Evolutionary conservation across 2,329 filamentous ascomycete species (phyloP).

Genomic region (Colletotrichum coccodes): DNA sequence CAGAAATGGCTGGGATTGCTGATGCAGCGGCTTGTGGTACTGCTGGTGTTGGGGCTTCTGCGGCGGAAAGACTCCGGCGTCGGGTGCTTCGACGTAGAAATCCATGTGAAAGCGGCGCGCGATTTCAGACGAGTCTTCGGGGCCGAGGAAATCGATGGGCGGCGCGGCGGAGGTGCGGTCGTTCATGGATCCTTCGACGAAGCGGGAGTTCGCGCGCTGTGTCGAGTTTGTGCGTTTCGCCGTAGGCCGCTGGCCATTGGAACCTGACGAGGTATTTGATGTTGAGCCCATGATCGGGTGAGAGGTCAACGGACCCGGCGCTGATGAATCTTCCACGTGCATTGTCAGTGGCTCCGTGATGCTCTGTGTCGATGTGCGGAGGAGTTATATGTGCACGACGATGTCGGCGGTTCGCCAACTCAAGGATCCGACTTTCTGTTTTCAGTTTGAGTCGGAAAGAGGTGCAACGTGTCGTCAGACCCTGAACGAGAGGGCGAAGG

Average conservation of each 20-base stretch:
- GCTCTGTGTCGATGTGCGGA: not conserved
- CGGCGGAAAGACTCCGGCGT: conserved; percentile 30
- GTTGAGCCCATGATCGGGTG: conserved; percentile 26
- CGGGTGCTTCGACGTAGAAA: conserved; percentile 34
- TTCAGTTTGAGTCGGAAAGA: not conserved
- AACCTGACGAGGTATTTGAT: not conserved
- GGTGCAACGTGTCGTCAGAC: not conserved
- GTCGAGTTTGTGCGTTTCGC: conserved; percentile 28
- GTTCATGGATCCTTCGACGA: conserved; percentile 89
- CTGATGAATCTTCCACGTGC: conserved; percentile 14
- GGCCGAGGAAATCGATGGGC: conserved; percentile 72
- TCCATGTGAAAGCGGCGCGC: conserved; percentile 37
- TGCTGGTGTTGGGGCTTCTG: conserved; percentile 27
- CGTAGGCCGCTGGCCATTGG: conserved; percentile 16
- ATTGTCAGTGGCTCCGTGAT: not conserved
- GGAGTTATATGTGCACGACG: not conserved
- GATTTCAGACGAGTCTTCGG: conserved; percentile 42
- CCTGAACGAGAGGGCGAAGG: not conserved
- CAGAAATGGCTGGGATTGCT: conserved; percentile 16
- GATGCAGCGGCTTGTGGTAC: conserved; percentile 20
- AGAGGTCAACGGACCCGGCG: conserved; percentile 32
- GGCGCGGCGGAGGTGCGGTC: conserved; percentile 79
- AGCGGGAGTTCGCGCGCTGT: conserved; percentile 47
- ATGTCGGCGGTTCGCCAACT: not conserved
- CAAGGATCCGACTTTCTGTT: not conserved